Percentiles rank a stretch among this genome's conserved stretches.
phyloP scores from a whole-genome alignment of 164 flowering plant species.

The Aristolochia californica region DNA sequence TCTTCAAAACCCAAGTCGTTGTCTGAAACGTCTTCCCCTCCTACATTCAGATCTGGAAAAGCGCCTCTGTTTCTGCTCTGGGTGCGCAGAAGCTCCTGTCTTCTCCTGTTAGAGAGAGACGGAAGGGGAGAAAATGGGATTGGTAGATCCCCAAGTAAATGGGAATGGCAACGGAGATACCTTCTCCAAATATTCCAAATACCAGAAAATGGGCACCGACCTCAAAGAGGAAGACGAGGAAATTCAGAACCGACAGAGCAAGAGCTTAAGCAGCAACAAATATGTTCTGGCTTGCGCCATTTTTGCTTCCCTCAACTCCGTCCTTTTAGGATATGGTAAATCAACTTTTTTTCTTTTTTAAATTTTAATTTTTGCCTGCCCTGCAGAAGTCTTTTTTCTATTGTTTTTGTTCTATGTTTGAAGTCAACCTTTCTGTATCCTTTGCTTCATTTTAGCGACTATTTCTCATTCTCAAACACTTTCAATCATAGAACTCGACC shows the following conservation, averaged over 20 bases:
- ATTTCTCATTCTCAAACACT: too few species aligned
- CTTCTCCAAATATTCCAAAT: neutral
- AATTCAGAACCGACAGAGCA: neutral
- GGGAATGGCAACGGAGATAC: neutral
- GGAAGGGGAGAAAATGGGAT: neutral
- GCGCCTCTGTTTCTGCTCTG: neutral
- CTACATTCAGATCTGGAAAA: neutral
- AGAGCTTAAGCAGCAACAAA: slow-evolving; percentile 4
- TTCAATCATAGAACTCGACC: too few species aligned
- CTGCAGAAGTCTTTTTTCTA: too few species aligned
- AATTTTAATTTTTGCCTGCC: too few species aligned
- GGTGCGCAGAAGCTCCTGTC: neutral
- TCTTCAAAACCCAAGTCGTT: neutral
- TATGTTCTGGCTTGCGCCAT: slow-evolving; percentile 22
- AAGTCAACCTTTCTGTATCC: too few species aligned
- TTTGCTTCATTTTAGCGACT: too few species aligned
- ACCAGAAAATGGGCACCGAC: neutral
- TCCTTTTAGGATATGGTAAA: neutral
- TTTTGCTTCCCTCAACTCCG: slow-evolving; percentile 10
- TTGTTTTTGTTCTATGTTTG: too few species aligned
- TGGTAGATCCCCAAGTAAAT: slow-evolving; percentile 1
- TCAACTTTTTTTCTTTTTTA: too few species aligned
- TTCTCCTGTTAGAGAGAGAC: neutral
- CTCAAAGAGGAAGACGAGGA: neutral
- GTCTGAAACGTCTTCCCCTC: slow-evolving; percentile 1